A percentile compares a stretch with the other conserved stretches of the same genome.
phyloP scores from a whole-genome alignment of 768 basidiomycete genomes.

The Peribolospora kevripleyi region DNA sequence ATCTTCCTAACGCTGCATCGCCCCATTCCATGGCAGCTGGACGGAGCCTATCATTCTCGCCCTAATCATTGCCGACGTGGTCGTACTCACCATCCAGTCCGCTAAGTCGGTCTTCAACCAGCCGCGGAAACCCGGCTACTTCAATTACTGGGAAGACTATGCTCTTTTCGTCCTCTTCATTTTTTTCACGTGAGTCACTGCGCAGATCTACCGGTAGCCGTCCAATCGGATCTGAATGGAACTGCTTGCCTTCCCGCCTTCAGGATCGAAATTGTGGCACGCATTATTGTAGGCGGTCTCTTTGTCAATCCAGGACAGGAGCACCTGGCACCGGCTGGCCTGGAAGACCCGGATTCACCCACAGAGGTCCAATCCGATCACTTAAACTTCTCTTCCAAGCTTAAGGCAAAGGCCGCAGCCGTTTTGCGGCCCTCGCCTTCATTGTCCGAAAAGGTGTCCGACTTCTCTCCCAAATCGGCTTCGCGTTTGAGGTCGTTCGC shows the following conservation, averaged over 20 bases:
- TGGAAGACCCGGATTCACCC: neutral
- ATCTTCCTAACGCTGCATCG: neutral
- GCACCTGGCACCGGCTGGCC: neutral
- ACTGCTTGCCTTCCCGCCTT: neutral
- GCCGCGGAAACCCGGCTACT: slow-evolving; percentile 36
- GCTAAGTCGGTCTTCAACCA: slow-evolving; percentile 29
- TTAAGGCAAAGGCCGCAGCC: too few species aligned
- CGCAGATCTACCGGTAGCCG: neutral
- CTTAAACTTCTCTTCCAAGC: too few species aligned
- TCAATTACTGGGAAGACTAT: slow-evolving; percentile 71
- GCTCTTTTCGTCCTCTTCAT: slow-evolving; percentile 60
- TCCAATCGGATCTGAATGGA: too few species aligned
- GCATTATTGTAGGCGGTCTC: slow-evolving; percentile 73
- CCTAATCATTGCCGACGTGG: slow-evolving; percentile 59
- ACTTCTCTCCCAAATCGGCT: too few species aligned
- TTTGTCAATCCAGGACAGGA: slow-evolving; percentile 32
- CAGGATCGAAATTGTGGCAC: slow-evolving; percentile 65
- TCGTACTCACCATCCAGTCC: slow-evolving; percentile 59
- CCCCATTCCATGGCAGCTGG: slow-evolving; percentile 28
- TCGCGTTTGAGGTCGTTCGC: too few species aligned
- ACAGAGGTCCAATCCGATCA: neutral
- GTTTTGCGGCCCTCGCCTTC: too few species aligned
- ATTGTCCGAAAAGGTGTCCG: too few species aligned
- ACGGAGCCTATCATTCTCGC: slow-evolving; percentile 67
- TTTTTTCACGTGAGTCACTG: slow-evolving; percentile 47